Evolutionary conservation across 768 basidiomycete species (phyloP).

Genomic region (Tricholoma hemisulphureum): DNA sequence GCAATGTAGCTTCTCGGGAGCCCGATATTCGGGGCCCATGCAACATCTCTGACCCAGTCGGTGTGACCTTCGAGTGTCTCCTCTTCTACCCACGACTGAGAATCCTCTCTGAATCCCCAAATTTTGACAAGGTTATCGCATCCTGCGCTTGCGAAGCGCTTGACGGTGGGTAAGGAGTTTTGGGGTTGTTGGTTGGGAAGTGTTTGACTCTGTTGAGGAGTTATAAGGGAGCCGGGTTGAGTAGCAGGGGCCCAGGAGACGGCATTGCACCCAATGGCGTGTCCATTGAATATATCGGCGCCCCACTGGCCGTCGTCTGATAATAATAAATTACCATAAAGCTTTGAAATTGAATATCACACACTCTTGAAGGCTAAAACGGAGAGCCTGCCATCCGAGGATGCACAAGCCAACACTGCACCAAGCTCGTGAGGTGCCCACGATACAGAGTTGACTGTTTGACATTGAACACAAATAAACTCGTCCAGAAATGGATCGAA

Average conservation of each 20-base stretch:
- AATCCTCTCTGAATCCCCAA: slow-evolving; percentile 87
- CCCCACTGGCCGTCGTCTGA: slow-evolving; percentile 96
- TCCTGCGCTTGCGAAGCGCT: slow-evolving; percentile 92
- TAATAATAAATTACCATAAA: neutral
- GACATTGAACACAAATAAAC: neutral
- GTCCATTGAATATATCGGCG: slow-evolving; percentile 91
- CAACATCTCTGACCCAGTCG: slow-evolving; percentile 99
- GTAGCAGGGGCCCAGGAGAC: slow-evolving; percentile 97
- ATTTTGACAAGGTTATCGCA: slow-evolving; percentile 95
- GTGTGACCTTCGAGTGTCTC: slow-evolving; percentile 89
- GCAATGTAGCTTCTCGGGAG: slow-evolving; percentile 94
- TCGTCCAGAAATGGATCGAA: slow-evolving; percentile 7
- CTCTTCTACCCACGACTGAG: slow-evolving; percentile 88
- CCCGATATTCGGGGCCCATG: slow-evolving; percentile 97
- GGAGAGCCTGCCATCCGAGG: slow-evolving; percentile 95
- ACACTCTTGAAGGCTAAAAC: slow-evolving; percentile 95
- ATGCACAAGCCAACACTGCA: slow-evolving; percentile 94
- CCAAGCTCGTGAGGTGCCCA: slow-evolving; percentile 99
- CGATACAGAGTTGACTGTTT: slow-evolving; percentile 89
- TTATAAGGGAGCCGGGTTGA: slow-evolving; percentile 80
- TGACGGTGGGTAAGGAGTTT: slow-evolving; percentile 57
- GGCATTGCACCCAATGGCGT: slow-evolving; percentile 95
- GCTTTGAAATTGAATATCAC: slow-evolving; percentile 22
- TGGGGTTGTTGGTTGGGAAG: slow-evolving; percentile 45
- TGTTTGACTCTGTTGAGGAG: slow-evolving; percentile 54